Base-by-base conservation (phyloP, 192 early-diverging fungal genomes). In the Mortierella claussenii region DNA sequence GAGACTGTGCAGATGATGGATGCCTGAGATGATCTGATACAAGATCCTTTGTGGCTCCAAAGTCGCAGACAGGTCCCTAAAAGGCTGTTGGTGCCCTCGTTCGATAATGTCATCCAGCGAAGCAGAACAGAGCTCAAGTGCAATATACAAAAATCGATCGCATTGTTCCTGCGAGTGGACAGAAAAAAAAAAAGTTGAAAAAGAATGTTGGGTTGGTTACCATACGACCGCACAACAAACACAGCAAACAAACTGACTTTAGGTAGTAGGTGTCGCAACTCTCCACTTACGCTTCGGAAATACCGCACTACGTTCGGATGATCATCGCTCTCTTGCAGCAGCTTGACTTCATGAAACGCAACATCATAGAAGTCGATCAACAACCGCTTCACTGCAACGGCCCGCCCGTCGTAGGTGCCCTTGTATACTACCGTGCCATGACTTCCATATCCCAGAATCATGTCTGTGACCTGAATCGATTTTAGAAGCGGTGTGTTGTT, bases 251-350 rank as follows among this genome's bases (percentile, higher is more conserved):
- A n/a, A n/a, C n/a, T n/a, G n/a, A n/a, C n/a, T n/a, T n/a, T n/a
- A n/a, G n/a, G n/a, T n/a, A n/a, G n/a, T n/a, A n/a, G n/a, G n/a
- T n/a, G n/a, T n/a, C n/a, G n/a, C n/a, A 27, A 8, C 28, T 15
- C 40, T 15, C n/a, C 23, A 43, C 81, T 60, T 83, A 89, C 87
- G 43, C 91, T 94, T 69, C 88, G 93, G 79, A 89, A 97, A 81
- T 99, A 99, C 28, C 97, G 91, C 26, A 98, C 90, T 2, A 99
- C 95, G 65, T 99, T 99, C 2, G 96, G 93, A 69, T 99, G 97
- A 61, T 92, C 86, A 69, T 98, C 97, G 64, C 92, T 94, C 75
- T 98, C 95, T 60, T 95, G 92, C 15, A 99, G 80, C 20, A 98
- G 82, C 57, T 89, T 82, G 12, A 99, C 96, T 78, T 99, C 97